Conservation (phyloP, 371 early-diverging fungal genomes). For the Apophysomyces sp. region DNA sequence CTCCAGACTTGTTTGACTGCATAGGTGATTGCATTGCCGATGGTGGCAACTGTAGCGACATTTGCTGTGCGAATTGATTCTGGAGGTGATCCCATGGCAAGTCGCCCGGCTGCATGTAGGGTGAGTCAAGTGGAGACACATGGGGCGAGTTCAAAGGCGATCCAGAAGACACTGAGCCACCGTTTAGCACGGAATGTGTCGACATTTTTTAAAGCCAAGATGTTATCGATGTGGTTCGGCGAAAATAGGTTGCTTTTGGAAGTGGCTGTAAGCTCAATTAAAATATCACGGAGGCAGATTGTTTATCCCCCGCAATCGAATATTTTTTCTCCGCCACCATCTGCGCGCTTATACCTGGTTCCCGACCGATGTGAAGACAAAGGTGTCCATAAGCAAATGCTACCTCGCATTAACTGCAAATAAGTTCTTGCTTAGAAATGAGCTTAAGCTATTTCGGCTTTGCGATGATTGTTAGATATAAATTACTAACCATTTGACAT, state of each 20-base stretch:
- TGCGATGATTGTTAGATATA: too few species aligned
- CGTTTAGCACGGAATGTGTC: slow-evolving; percentile 13
- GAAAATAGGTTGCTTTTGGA: not conserved
- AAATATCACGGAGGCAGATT: too few species aligned
- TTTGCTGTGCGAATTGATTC: slow-evolving; percentile 17
- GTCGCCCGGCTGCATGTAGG: slow-evolving; percentile 14
- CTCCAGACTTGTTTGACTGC: not conserved
- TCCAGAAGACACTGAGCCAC: slow-evolving; percentile 18
- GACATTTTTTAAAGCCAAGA: not conserved
- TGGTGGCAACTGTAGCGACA: slow-evolving; percentile 29
- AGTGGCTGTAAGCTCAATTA: too few species aligned
- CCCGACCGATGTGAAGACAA: too few species aligned
- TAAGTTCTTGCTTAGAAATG: too few species aligned
- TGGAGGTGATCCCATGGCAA: slow-evolving; percentile 21
- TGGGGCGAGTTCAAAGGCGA: slow-evolving; percentile 19
- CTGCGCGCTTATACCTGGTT: too few species aligned
- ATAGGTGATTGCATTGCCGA: slow-evolving; percentile 5
- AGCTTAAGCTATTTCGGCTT: too few species aligned
- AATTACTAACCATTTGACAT: too few species aligned
- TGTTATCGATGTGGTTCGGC: not conserved
- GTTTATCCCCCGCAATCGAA: too few species aligned
- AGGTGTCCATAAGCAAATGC: too few species aligned
- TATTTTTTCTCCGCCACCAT: too few species aligned
- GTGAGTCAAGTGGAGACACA: slow-evolving; percentile 17
- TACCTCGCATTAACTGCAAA: too few species aligned